These are phyloP conservation scores for Trichoderma sp. DNA, from an alignment of 2,329 filamentous ascomycete genomes.

Conservation along the genomic window DNA sequence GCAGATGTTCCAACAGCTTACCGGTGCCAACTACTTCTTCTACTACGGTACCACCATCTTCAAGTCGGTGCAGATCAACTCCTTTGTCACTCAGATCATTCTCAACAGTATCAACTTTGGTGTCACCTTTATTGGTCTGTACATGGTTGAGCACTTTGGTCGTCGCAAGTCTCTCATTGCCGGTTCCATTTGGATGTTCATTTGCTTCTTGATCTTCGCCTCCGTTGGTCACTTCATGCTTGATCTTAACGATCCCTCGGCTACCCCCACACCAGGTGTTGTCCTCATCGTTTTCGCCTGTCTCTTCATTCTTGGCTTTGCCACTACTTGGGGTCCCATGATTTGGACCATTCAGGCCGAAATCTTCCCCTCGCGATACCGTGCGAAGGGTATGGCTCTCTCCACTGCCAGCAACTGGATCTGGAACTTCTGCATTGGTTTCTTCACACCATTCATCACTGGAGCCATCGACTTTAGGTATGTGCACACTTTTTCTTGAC, in stretches of 20 bases:
- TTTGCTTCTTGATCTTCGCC: conserved; percentile 60
- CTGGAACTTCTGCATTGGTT: conserved; percentile 73
- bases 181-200: conserved; percentile 60
- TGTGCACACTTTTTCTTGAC: background rate
- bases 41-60: conserved; percentile 60
- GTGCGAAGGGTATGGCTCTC: conserved; percentile 59
- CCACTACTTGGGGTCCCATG: conserved; percentile 66
- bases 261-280: conserved; percentile 48
- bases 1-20: conserved; percentile 67
- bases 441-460: conserved; percentile 80
- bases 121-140: conserved; percentile 67
- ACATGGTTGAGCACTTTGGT: conserved; percentile 66
- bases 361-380: conserved; percentile 62
- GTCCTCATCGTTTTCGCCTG: conserved; percentile 63
- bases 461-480: conserved; percentile 65
- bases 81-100: conserved; percentile 66
- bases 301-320: conserved; percentile 64
- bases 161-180: conserved; percentile 61
- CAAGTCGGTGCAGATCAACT: conserved; percentile 49
- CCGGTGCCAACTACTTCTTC: conserved; percentile 66
- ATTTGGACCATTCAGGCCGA: conserved; percentile 64
- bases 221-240: conserved; percentile 52
- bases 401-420: conserved; percentile 63
- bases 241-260: conserved; percentile 34
- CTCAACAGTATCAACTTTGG: conserved; percentile 65